Percentiles rank a stretch among this genome's conserved stretches.
These are phyloP conservation scores for Phlebiopsis gigantea DNA, from an alignment of 768 basidiomycete genomes.

Conservation along the genomic window DNA sequence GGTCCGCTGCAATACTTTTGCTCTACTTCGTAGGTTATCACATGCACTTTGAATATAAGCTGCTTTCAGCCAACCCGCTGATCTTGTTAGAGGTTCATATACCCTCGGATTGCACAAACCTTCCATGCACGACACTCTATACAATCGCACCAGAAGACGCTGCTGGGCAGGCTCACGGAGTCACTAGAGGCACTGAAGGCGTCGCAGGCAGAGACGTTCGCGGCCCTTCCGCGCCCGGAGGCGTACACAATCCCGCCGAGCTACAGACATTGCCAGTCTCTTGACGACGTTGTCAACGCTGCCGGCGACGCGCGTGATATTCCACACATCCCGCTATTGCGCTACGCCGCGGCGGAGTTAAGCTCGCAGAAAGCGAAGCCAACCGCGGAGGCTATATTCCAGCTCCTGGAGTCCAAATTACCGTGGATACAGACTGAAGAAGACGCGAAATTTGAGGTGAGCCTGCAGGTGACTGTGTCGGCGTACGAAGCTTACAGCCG, in stretches of 20 bases:
- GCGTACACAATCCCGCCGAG: slow-evolving; percentile 41
- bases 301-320: slow-evolving; percentile 27
- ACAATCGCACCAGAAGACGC: slow-evolving; percentile 50
- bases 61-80: background rate
- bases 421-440: slow-evolving; percentile 52
- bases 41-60: slow-evolving; percentile 8
- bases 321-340: slow-evolving; percentile 51
- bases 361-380: slow-evolving; percentile 34
- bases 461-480: slow-evolving; percentile 8
- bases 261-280: slow-evolving; percentile 40
- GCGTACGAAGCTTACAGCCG: background rate
- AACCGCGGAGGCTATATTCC: slow-evolving; percentile 57
- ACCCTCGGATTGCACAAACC: slow-evolving; percentile 59
- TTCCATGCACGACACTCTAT: slow-evolving; percentile 58
- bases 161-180: slow-evolving; percentile 48
- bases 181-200: slow-evolving; percentile 54
- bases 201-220: slow-evolving; percentile 48
- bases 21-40: slow-evolving; percentile 56
- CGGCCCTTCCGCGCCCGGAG: slow-evolving; percentile 50
- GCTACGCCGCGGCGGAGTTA: slow-evolving; percentile 55
- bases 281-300: slow-evolving; percentile 34
- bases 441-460: slow-evolving; percentile 51
- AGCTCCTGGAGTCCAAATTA: slow-evolving; percentile 48
- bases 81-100: slow-evolving; percentile 50
- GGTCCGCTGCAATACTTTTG: slow-evolving; percentile 52